Base-by-base conservation (phyloP, 169 alveolate genomes). In the Cryptosporidium tyzzeri region DNA sequence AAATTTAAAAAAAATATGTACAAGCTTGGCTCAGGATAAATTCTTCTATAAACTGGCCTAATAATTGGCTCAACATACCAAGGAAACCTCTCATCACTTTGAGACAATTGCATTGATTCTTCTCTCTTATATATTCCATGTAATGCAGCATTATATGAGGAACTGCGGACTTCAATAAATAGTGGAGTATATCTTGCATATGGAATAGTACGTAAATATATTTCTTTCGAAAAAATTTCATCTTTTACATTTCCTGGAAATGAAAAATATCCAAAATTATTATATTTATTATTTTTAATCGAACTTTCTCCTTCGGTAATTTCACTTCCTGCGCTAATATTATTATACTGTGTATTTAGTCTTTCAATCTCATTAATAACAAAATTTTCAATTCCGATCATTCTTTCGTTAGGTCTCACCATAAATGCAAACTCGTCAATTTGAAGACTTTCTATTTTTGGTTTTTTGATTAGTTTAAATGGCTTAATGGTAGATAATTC, bases 391-490 rank as follows among this genome's bases (percentile, higher is more conserved):
- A 80, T 80, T 62, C 89, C 89, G 4, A 80, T 41, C 89, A 80
- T 80, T 39, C 89, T 58, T 45, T 80, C 89, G 29, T 80, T 80
- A 26, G 89, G 89, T 35, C 89, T 80, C 6, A 80, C 89, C 89
- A 80, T 80, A 39, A 80, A 80, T 23, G 89, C 75, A 62, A 80
- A 80, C 62, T 80, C 89, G 21, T 80, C 75, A 8, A 44, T 33
- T 59, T 37, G 67, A 14, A 80, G 31, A 23, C 44, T 80, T n/a
- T 80, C 75, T 31, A 65, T 31, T 59, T 61, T 23, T 16, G 89
- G 89, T 29, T 39, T 80, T 65, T 80, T 65, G 3, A 59, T 80
- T 26, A 80, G n/a, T 35, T 80, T 59, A 62, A 62, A 62, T 44
- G 89, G 75, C 44, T 80, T 80, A 41, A 80, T 59, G 9, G 21